Percentiles rank a stretch among this genome's conserved stretches.
phyloP scores from a whole-genome alignment of 306 rosid species.

The Castanospermum australe region DNA sequence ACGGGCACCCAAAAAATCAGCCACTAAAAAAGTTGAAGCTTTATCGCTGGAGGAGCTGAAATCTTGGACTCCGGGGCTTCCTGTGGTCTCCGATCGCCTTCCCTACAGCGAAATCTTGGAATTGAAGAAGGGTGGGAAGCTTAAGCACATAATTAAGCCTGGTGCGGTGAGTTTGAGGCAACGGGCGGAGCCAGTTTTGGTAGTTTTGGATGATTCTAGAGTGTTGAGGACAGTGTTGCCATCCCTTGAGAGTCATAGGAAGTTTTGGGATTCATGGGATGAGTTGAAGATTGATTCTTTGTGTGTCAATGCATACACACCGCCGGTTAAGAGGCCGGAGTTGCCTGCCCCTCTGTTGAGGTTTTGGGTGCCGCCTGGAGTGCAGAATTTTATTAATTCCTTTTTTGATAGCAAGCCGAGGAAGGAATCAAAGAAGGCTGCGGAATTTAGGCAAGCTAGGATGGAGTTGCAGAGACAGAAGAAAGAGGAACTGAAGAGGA shows the following conservation, averaged over 20 bases:
- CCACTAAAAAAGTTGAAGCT: slow-evolving; percentile 58
- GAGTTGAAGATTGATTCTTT: slow-evolving; percentile 56
- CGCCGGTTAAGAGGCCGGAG: slow-evolving; percentile 74
- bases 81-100: slow-evolving; percentile 67
- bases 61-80: slow-evolving; percentile 74
- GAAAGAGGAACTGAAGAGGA: slow-evolving; percentile 47
- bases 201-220: slow-evolving; percentile 77
- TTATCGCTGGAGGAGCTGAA: slow-evolving; percentile 70
- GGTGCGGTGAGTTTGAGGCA: slow-evolving; percentile 41
- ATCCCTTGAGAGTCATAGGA: slow-evolving; percentile 48
- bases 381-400: not conserved
- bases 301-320: slow-evolving; percentile 79
- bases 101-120: slow-evolving; percentile 70
- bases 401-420: slow-evolving; percentile 32
- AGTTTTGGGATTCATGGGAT: slow-evolving; percentile 80
- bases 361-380: slow-evolving; percentile 27
- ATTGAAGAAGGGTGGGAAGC: slow-evolving; percentile 55
- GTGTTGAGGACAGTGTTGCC: slow-evolving; percentile 80
- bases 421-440: slow-evolving; percentile 66
- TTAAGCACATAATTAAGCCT: slow-evolving; percentile 76
- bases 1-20: slow-evolving; percentile 50
- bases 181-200: slow-evolving; percentile 54
- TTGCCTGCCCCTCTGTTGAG: slow-evolving; percentile 58
- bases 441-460: slow-evolving; percentile 57
- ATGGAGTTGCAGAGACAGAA: slow-evolving; percentile 60